Percentiles rank a stretch among this genome's conserved stretches.
Conservation (phyloP, 805 yeast species). For the Candida cerambycidarum region DNA sequence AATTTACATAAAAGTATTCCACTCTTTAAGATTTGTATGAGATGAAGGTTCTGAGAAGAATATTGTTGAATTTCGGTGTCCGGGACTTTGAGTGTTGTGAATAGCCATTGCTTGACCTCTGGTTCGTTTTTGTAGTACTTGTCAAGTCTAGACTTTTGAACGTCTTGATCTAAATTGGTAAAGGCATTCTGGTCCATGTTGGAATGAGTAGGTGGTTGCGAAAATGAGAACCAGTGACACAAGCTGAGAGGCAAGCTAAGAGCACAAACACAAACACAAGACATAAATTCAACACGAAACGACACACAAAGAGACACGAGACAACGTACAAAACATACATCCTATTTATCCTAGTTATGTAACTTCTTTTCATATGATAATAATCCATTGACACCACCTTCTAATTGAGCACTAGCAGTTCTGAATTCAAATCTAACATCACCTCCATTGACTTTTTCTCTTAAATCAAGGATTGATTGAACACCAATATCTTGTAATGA, state of each 20-base stretch:
- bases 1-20: conserved; percentile 48
- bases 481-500: conserved; percentile 98
- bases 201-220: neutral
- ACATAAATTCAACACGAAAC: neutral
- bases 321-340: neutral
- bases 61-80: conserved; percentile 17
- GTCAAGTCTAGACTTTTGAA: conserved; percentile 46
- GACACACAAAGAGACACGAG: neutral
- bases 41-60: conserved; percentile 32
- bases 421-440: conserved; percentile 91
- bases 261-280: too few species aligned
- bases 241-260: too few species aligned
- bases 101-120: conserved; percentile 59
- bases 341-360: conserved; percentile 61
- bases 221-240: neutral
- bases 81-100: conserved; percentile 24
- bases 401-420: conserved; percentile 97
- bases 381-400: conserved; percentile 97
- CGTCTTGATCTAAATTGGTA: conserved; percentile 65
- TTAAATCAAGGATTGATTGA: conserved; percentile 60
- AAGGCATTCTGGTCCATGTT: conserved; percentile 20
- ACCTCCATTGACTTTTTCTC: conserved; percentile 62
- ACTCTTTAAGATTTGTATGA: conserved; percentile 57
- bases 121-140: conserved; percentile 47
- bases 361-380: conserved; percentile 97